These are phyloP conservation scores for Arctium lappa DNA, from an alignment of 129 eudicot species.

Conservation along the genomic window DNA sequence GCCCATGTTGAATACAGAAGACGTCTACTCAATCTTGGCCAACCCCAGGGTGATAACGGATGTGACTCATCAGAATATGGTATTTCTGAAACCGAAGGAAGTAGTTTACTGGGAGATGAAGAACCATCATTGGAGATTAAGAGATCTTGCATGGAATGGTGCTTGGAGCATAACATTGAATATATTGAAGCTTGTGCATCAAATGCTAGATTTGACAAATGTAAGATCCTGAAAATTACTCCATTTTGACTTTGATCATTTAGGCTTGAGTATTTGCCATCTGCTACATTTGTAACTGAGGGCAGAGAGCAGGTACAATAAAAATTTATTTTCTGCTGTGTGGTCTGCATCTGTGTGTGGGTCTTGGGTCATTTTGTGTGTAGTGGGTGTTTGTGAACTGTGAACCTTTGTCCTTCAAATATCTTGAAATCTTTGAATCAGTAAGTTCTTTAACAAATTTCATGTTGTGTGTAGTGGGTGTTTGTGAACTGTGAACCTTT, in stretches of 20 bases:
- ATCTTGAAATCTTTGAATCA: too few relatives aligned
- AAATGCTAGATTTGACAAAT: constrained; percentile 75
- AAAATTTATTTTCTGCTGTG: background rate
- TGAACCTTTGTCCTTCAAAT: too few relatives aligned
- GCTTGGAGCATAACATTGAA: constrained; percentile 79
- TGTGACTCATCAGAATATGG: constrained; percentile 51
- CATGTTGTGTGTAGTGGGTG: background rate
- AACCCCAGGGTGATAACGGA: constrained; percentile 32
- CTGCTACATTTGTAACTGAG: background rate
- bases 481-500: background rate
- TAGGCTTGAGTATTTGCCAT: background rate
- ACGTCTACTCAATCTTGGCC: constrained; percentile 43
- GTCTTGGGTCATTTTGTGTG: background rate
- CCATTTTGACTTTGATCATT: background rate
- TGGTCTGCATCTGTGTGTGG: background rate
- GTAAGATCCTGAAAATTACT: constrained; percentile 36
- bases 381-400: background rate
- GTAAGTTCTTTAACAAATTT: too few relatives aligned
- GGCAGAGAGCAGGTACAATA: background rate
- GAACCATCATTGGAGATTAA: constrained; percentile 51
- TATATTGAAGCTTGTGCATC: constrained; percentile 96
- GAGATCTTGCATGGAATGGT: constrained; percentile 79
- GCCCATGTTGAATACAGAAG: constrained; percentile 83
- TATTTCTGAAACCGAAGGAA: constrained; percentile 86
- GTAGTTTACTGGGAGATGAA: constrained; percentile 66